These are phyloP conservation scores for Stentor roeselii DNA, from an alignment of 73 alveolate species.

Conservation along the genomic window DNA sequence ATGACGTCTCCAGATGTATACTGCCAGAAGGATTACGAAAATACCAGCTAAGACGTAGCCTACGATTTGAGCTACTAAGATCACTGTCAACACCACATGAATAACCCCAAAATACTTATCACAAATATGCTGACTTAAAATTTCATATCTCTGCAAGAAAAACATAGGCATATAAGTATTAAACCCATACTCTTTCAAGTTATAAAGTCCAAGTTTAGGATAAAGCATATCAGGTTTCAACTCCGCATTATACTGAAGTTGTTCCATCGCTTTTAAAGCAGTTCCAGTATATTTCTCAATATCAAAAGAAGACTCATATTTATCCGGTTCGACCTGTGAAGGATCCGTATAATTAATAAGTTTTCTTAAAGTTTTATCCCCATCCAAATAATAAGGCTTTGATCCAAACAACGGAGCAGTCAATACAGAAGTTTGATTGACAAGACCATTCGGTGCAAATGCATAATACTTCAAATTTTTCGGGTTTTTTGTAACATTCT, in stretches of 20 bases:
- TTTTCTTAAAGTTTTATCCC: neutral
- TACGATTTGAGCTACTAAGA: neutral
- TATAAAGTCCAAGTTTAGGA: neutral
- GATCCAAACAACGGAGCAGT: neutral
- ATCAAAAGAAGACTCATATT: neutral
- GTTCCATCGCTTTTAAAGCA: neutral
- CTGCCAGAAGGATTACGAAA: neutral
- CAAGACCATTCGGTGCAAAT: slow-evolving; percentile 3
- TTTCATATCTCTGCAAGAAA: neutral
- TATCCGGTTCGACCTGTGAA: neutral
- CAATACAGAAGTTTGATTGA: neutral
- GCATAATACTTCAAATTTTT: neutral
- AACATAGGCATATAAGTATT: slow-evolving; percentile 19
- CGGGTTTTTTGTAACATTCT: neutral
- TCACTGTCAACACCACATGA: neutral
- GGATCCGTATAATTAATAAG: slow-evolving; percentile 2
- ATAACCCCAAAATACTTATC: slow-evolving; percentile 16
- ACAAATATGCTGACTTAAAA: neutral
- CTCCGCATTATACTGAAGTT: neutral
- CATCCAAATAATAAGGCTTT: slow-evolving; percentile 16
- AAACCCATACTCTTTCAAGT: neutral
- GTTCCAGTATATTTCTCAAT: slow-evolving; percentile 15
- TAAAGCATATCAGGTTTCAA: slow-evolving; percentile 3
- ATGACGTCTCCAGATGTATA: neutral
- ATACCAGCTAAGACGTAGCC: neutral